Evolutionary conservation across 208 protist genomes (phyloP), one percentile per base, ranked within the genome.

Genomic region (Endotrypanum monterogeii): DNA sequence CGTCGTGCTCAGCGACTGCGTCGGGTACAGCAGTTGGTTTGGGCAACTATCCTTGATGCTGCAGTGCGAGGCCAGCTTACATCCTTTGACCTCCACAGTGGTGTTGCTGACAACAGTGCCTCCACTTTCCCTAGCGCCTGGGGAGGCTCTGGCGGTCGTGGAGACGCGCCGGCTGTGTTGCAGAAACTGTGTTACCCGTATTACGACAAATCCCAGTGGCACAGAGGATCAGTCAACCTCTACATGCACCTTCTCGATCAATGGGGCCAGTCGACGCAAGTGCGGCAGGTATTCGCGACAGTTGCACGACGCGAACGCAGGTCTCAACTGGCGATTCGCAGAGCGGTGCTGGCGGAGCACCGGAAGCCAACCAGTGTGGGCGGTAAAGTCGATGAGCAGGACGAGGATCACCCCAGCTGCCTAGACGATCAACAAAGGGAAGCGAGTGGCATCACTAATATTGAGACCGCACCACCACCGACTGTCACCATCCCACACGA

Each of bases 231-330:
- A 18, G 82, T 90, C 4, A 84, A 88, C 50, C 44, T 84, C 16
- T 91, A 84, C 67, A 9, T 94, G 41, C 65, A 71, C 2, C 82
- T 89, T 41, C 77, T 94, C 14, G 56, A 84, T 44, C 78, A 87
- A 50, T 94, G 90, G 90, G 57, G 83, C 0, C 54, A 83, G 65
- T 57, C 63, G 14, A 63, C 78, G 30, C 74, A 89, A 32, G 32
- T 94, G 58, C 77, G 73, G n/a, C 74, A 82, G 28, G 83, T 92
- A 14, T 87, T 92, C 41, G 61, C 55, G 7, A 30, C 63, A 4
- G 65, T 87, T 1, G 80, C 81, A 23, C 56, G 73, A 39, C 73
- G 78, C 12, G 88, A 91, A 50, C 51, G 51, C 12, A 41, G 48
- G 11, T 46, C 25, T 20, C 78, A 82, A 30, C 56, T 73, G 25